Evolutionary conservation across 2,329 filamentous ascomycete genomes (phyloP).

Genomic region (Coniochaeta prunicola): DNA sequence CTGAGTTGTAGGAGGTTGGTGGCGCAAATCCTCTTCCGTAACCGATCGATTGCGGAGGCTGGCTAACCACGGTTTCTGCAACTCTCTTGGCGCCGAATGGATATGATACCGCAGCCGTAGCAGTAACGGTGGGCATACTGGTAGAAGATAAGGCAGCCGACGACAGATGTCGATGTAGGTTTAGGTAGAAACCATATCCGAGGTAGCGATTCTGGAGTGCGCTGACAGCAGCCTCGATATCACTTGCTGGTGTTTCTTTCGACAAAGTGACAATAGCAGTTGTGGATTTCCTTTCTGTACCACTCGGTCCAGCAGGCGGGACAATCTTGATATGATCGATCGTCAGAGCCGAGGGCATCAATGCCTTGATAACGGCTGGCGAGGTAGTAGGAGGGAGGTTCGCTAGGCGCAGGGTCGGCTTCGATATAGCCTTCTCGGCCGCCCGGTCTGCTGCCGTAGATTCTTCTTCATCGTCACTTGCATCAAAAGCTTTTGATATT

Average conservation of each 20-base stretch:
- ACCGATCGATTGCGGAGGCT: conserved; percentile 26
- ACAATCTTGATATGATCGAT: conserved; percentile 71
- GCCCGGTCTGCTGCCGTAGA: conserved; percentile 35
- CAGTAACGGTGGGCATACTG: conserved; percentile 27
- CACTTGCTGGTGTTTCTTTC: conserved; percentile 71
- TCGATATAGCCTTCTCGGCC: conserved; percentile 52
- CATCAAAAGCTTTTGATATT: conserved; percentile 65
- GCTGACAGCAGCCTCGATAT: conserved; percentile 76
- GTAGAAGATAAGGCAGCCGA: conserved; percentile 56
- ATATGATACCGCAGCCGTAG: conserved; percentile 41
- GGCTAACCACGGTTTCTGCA: conserved; percentile 28
- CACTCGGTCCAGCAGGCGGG: conserved; percentile 41
- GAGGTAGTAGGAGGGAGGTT: conserved; percentile 55
- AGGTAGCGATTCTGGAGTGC: conserved; percentile 76
- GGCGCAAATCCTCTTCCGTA: conserved; percentile 66
- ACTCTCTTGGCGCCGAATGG: conserved; percentile 74
- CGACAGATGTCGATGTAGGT: conserved; percentile 74
- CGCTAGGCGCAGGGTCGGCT: conserved; percentile 54
- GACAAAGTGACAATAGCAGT: conserved; percentile 76
- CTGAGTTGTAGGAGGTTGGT: conserved; percentile 57
- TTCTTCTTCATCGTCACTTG: conserved; percentile 53
- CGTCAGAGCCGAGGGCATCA: conserved; percentile 51
- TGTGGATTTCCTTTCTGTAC: conserved; percentile 60
- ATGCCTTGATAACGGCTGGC: conserved; percentile 49
- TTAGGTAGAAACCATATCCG: conserved; percentile 76